phyloP scores from a whole-genome alignment of 1,284 basidiomycete species.

The Anthracocystis walkeri region DNA sequence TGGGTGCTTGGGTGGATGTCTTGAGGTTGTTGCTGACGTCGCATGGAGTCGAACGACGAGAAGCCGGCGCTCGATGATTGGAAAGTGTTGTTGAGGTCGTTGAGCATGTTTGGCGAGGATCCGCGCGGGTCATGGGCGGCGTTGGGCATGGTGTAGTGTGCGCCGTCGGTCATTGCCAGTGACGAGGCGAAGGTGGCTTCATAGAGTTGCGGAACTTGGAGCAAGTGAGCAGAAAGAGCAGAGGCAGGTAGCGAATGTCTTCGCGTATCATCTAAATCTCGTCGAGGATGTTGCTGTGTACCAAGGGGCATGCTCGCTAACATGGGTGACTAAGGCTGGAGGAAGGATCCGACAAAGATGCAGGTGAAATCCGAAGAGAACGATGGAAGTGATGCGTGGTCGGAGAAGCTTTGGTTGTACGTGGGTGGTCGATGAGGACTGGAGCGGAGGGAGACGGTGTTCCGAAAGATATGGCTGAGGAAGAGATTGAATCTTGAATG shows the following conservation, averaged over 20 bases:
- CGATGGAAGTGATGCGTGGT: neutral
- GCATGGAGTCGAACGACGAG: neutral
- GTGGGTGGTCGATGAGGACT: neutral
- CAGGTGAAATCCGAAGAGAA: neutral
- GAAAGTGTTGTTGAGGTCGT: neutral
- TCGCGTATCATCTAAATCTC: slow-evolving; percentile 13
- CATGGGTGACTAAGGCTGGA: slow-evolving; percentile 5
- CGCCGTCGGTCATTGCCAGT: slow-evolving; percentile 5
- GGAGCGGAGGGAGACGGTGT: neutral
- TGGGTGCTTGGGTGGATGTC: neutral
- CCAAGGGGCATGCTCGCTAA: slow-evolving; percentile 25
- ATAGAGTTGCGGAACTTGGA: slow-evolving; percentile 29
- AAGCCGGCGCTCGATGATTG: neutral
- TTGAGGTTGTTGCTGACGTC: slow-evolving; percentile 9
- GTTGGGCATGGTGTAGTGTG: slow-evolving; percentile 4
- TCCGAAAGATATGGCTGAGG: neutral
- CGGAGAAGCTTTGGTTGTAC: neutral
- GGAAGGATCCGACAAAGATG: neutral
- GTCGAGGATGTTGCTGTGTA: slow-evolving; percentile 29
- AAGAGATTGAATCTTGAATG: neutral
- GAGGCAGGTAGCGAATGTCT: slow-evolving; percentile 21
- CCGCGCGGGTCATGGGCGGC: slow-evolving; percentile 13
- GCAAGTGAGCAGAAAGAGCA: slow-evolving; percentile 21
- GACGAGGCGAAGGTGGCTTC: neutral
- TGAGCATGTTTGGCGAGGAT: slow-evolving; percentile 1